These are phyloP conservation scores for Phytophthora lateralis DNA, from an alignment of 352 stramenopile genomes.

Conservation along the genomic window DNA sequence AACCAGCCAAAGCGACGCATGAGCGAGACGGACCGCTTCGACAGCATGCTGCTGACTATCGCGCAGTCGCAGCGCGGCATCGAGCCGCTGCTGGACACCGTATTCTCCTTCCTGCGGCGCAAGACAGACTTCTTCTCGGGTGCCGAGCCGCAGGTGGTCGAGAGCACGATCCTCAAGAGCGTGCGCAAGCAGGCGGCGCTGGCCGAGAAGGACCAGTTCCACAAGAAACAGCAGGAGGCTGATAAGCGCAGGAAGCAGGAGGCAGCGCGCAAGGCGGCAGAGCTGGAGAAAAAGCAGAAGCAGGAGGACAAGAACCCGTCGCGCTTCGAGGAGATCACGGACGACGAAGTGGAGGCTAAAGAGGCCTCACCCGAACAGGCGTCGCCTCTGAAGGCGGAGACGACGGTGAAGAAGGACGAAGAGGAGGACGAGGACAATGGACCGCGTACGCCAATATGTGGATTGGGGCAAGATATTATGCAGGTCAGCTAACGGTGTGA, in stretches of 20 bases:
- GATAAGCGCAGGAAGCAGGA: conserved; percentile 78
- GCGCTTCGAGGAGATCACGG: conserved; percentile 84
- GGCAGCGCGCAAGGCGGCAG: conserved; percentile 45
- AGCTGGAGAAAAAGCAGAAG: conserved; percentile 64
- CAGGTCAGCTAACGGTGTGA: conserved; percentile 9
- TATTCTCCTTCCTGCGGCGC: conserved; percentile 98
- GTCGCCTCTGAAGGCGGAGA: conserved; percentile 25
- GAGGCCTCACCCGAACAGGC: conserved; percentile 23
- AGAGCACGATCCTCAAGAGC: conserved; percentile 89
- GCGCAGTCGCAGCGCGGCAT: conserved; percentile 97
- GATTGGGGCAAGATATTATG: neutral
- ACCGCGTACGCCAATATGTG: conserved; percentile 50
- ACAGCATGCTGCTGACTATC: conserved; percentile 97
- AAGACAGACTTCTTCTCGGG: conserved; percentile 99
- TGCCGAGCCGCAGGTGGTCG: conserved; percentile 71
- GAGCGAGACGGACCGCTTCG: conserved; percentile 85
- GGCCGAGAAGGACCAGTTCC: conserved; percentile 79
- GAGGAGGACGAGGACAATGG: conserved; percentile 61
- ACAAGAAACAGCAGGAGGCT: conserved; percentile 80
- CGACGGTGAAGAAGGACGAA: conserved; percentile 52
- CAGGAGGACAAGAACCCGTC: conserved; percentile 38
- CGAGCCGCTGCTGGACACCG: conserved; percentile 97
- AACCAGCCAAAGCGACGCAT: conserved; percentile 35
- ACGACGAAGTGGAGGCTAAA: conserved; percentile 51
- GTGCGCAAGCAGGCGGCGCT: conserved; percentile 92